Evolutionary conservation across 192 early-diverging fungal genomes (phyloP), one percentile per base, ranked within the genome.

Genomic region (Backusella circina): DNA sequence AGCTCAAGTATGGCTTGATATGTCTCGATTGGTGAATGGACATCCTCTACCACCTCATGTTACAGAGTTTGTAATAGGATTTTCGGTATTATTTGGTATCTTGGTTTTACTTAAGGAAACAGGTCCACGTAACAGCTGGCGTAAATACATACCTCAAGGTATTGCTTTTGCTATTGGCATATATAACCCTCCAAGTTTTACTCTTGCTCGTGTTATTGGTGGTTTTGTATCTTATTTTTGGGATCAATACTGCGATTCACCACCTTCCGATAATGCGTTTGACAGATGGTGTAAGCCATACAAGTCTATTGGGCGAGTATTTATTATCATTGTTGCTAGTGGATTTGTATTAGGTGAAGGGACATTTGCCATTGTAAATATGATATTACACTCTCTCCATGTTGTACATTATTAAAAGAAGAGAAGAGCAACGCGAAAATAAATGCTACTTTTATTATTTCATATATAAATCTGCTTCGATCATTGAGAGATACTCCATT

Each of bases 291-390:
- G 76, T 64, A 41, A 73, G 44, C 67, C 67, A 23, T 68, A 68
- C 12, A 69, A 76, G 71, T 2, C 65, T 75, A 50, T 81, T 82
- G 83, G 87, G 23, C 74, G 81, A 9, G 85, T 93, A 18, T 79
- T 93, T 65, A 89, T 90, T 66, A 90, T 93, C 28, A 90, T 93
- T 30, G 76, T 92, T 35, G 92, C 90, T 18, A 89, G 87, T 54
- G 92, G 92, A 0, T 93, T 93, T 84, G 92, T 93, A 0, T 76
- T 93, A n/a, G 92, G 92, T 30, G 92, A 93, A 75, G 92, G 92
- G 1, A 89, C 91, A 0, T 79, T 93, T 54, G 90, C 92, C 26
- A 85, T 93, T 51, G 87, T 90, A 8, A 92, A 87, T 39, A 74
- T 89, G 73, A 73, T 76, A 12, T 66, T 88, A 61, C 82, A 80